Evolutionary conservation across 2,329 filamentous ascomycete species (phyloP).

Genomic region (Sporothrix schenckii): DNA sequence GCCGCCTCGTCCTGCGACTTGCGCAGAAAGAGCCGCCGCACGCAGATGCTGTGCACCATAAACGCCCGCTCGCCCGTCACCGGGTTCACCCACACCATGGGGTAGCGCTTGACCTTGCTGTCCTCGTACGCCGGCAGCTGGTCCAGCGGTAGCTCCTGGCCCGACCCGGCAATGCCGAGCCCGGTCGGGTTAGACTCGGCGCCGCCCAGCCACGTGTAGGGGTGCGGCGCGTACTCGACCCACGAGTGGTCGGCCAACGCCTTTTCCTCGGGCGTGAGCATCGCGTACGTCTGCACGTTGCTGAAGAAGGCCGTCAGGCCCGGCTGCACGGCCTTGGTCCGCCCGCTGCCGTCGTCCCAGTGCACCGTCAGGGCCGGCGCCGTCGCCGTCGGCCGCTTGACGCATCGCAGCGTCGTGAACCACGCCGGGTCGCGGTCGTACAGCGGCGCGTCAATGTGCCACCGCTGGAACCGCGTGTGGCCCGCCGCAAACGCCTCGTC

Average conservation of each 20-base stretch:
- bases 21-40: slow-evolving; percentile 46
- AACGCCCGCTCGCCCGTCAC: slow-evolving; percentile 48
- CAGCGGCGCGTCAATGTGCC: slow-evolving; percentile 55
- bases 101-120: slow-evolving; percentile 46
- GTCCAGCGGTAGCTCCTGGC: slow-evolving; percentile 46
- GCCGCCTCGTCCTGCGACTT: slow-evolving; percentile 43
- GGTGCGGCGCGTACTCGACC: slow-evolving; percentile 52
- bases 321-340: slow-evolving; percentile 49
- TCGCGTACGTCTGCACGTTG: slow-evolving; percentile 47
- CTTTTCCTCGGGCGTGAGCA: slow-evolving; percentile 49
- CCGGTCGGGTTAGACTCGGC: slow-evolving; percentile 48
- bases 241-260: slow-evolving; percentile 48
- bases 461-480: slow-evolving; percentile 51
- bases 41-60: slow-evolving; percentile 49
- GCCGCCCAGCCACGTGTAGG: slow-evolving; percentile 50
- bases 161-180: slow-evolving; percentile 44
- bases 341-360: slow-evolving; percentile 43
- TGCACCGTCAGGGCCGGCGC: slow-evolving; percentile 41
- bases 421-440: slow-evolving; percentile 44
- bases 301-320: slow-evolving; percentile 51
- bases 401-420: slow-evolving; percentile 43
- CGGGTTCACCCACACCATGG: slow-evolving; percentile 53
- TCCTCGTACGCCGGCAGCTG: slow-evolving; percentile 45
- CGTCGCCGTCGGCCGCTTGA: slow-evolving; percentile 43
- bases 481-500: slow-evolving; percentile 46